Evolutionary conservation across 352 stramenopile genomes (phyloP).

Genomic region (Phytophthora boehmeriae): DNA sequence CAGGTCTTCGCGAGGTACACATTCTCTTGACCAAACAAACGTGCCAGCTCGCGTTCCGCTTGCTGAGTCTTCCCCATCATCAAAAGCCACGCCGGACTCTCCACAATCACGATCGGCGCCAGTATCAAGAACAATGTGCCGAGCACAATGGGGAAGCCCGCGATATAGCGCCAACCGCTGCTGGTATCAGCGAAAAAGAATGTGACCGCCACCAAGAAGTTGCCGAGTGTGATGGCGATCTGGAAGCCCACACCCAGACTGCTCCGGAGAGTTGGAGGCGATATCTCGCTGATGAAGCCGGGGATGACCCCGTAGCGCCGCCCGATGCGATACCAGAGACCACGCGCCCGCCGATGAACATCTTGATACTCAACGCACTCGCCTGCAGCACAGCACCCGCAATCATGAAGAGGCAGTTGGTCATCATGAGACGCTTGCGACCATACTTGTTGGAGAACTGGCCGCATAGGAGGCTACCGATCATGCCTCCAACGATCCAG

Average conservation of each 20-base stretch:
- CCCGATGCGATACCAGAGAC: conserved; percentile 51
- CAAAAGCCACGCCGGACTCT: conserved; percentile 58
- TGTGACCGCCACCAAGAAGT: conserved; percentile 46
- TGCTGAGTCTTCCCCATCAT: conserved; percentile 38
- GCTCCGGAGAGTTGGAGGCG: conserved; percentile 44
- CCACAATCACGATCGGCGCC: conserved; percentile 53
- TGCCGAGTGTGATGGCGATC: conserved; percentile 44
- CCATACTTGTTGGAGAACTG: conserved; percentile 44
- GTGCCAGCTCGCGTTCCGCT: conserved; percentile 38
- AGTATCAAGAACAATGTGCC: conserved; percentile 48
- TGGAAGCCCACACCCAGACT: conserved; percentile 44
- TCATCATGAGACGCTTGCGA: conserved; percentile 50
- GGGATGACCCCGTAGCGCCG: too few species aligned
- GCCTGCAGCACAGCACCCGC: conserved; percentile 39
- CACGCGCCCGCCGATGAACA: too few species aligned
- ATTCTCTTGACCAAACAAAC: conserved; percentile 44
- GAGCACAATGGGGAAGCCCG: conserved; percentile 60
- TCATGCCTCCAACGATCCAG: conserved; percentile 64
- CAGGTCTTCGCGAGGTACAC: conserved; percentile 40
- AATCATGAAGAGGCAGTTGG: conserved; percentile 48
- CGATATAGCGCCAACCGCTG: conserved; percentile 64
- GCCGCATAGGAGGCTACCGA: conserved; percentile 46
- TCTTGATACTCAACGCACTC: conserved; percentile 40
- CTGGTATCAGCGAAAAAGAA: conserved; percentile 65
- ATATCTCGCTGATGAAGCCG: conserved; percentile 57